Base-by-base conservation (phyloP, 805 yeast genomes). In the Saccharomycopsis fibuligera region DNA sequence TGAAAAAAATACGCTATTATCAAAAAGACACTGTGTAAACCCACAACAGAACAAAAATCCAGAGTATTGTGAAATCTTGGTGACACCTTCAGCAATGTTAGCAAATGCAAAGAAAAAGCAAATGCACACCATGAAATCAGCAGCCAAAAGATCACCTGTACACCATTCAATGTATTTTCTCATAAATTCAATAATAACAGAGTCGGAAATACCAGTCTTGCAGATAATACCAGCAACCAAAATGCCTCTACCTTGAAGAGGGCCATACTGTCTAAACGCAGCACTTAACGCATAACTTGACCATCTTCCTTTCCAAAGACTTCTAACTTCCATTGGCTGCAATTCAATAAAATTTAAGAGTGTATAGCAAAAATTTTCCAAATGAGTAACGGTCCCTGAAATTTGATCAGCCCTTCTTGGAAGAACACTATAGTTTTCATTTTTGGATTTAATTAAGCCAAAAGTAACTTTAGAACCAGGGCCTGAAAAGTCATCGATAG, bases 201-300 rank as follows among this genome's bases (percentile, higher is more conserved):
- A 68, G 56, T 81, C 86, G 44, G 78, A 76, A 23, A 83, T 75
- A 24, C 87, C 88, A 10, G 70, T 65, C 52, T 76, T 76, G 0
- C 86, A 74, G 39, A 87, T 62, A 33, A 83, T 77, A 35, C 96
- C 93, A 16, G 86, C 70, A 4, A 85, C 74, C 54, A 86, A 67
- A 53, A 82, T 66, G 0, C 89, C 86, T 47, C 91, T 70, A 4
- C 78, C 76, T 56, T 84, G 86, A 44, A 85, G 69, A 33, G 81
- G 74, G 0, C 86, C 76, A 23, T 72, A 70, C 3, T 69, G 63
- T 41, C 68, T 66, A 58, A 81, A 79, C 0, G 86, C 80, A 17
- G 85, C 74, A 54, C 78, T 81, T 51, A 81, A 68, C 3, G 83
- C 75, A 55, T 76, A 74, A 33, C 83, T 72, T 51, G 76, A 74